Evolutionary conservation across 1,284 basidiomycete species (phyloP), one percentile per base, ranked within the genome.

Genomic region (Irpex rosettiformis): DNA sequence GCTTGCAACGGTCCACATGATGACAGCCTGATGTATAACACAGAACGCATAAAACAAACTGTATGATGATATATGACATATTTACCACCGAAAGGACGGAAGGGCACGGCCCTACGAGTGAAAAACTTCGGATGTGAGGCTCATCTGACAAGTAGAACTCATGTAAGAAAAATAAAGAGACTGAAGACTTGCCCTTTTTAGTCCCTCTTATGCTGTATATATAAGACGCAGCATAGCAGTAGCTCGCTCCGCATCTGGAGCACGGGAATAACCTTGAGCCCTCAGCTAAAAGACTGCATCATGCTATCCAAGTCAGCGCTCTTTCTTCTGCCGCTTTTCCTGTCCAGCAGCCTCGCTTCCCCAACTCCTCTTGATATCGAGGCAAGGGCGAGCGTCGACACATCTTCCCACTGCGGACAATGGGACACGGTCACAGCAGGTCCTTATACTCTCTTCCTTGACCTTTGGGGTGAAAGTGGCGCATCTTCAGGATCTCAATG

Each of bases 401-500:
- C 70, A 27, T 67, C 67, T n/a, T 33, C 60, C 27, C 67, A 69
- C 59, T 77, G 77, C 58, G 82, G 79, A n/a, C 76, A 83, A 70
- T 86, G 76, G 76, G 82, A 83, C 57, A 66, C 70, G 18, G 73
- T 81, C 58, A 64, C 69, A 11, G 77, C 75, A 4, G 76, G 77
- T 22, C 62, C 67, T 29, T 87, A 86, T 70, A 71, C 75, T 2
- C 65, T 87, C 25, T 66, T 75, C 43, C 75, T 79, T 37, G 73
- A 86, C 65, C 80, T 76, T 54, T 86, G 84, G 85, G 82, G 83
- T 24, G 61, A 67, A 55, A 64, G 66, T 25, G 71, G 72, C 53
- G 79, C 81, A 5, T 70, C 72, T 3, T 78, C 79, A 3, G 85
- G 85, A 43, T 77, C 73, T n/a, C 79, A 83, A 61, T 86, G 85